phyloP scores from a whole-genome alignment of 352 stramenopile genomes.

The Peronospora destructor region DNA sequence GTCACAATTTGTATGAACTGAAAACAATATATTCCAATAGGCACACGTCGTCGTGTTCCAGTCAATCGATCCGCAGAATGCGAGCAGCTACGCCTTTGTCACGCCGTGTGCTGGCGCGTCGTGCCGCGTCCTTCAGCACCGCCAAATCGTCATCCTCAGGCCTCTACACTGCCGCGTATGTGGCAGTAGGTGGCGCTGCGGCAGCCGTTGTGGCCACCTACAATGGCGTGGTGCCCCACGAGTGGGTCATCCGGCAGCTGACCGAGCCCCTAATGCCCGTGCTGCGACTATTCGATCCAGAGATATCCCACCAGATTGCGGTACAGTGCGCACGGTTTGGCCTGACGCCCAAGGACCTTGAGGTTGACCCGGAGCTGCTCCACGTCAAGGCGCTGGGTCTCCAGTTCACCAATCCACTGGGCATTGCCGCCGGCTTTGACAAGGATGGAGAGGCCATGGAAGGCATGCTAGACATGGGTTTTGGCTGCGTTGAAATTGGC shows the following conservation, averaged over 20 bases:
- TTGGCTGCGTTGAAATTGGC: constrained; percentile 94
- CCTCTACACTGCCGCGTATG: constrained; percentile 25
- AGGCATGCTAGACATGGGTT: constrained; percentile 90
- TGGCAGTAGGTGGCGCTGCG: constrained; percentile 43
- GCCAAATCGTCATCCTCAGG: constrained; percentile 7
- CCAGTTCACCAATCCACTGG: constrained; percentile 88
- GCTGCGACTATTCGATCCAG: constrained; percentile 71
- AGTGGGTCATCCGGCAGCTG: constrained; percentile 68
- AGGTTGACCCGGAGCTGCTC: constrained; percentile 47
- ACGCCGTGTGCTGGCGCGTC: constrained; percentile 5
- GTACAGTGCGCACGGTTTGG: constrained; percentile 74
- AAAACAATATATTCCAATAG: no score
- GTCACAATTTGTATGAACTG: no score
- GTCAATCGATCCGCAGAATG: constrained; percentile 12
- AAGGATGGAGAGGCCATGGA: constrained; percentile 93
- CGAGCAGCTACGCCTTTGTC: constrained; percentile 6
- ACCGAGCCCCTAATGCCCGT: constrained; percentile 77
- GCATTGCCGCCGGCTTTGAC: constrained; percentile 96
- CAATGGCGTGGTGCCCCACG: constrained; percentile 64
- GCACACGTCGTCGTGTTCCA: no score
- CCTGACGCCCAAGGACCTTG: constrained; percentile 56
- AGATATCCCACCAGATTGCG: constrained; percentile 80
- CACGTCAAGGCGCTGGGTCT: constrained; percentile 52
- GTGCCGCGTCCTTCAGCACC: constrained; percentile 15
- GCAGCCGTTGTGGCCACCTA: constrained; percentile 50